Conservation (phyloP, 2,329 filamentous ascomycete species). For the Sphaerulina vaccinii region DNA sequence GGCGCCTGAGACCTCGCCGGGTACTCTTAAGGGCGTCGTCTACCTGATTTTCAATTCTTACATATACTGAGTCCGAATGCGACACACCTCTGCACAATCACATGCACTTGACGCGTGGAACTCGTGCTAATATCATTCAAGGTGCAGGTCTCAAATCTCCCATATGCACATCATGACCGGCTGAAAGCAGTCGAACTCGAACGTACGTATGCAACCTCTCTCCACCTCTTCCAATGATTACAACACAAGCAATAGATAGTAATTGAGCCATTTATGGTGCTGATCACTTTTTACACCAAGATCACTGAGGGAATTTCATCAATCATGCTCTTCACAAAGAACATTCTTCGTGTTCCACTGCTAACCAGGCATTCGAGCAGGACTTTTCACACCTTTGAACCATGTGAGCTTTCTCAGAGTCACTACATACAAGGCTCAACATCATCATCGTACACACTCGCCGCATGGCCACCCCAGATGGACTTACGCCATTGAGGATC, state of each 20-base stretch:
- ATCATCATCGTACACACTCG: not conserved
- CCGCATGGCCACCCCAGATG: constrained; percentile 9
- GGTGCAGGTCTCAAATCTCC: not conserved
- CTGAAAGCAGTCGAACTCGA: not conserved
- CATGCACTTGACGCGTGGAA: not conserved
- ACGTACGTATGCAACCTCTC: constrained; percentile 15
- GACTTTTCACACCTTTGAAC: not conserved
- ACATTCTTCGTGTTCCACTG: not conserved
- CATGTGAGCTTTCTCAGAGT: not conserved
- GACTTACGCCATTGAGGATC: constrained; percentile 34
- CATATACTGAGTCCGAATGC: constrained; percentile 78
- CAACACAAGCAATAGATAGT: constrained; percentile 59
- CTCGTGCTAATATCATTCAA: not conserved
- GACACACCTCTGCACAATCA: not conserved
- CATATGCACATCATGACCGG: not conserved
- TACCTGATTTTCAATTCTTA: constrained; percentile 91
- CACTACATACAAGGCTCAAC: not conserved
- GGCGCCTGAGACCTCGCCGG: constrained; percentile 86
- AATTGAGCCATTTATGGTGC: constrained; percentile 38
- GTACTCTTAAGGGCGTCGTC: constrained; percentile 74
- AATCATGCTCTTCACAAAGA: not conserved
- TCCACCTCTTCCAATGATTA: constrained; percentile 61
- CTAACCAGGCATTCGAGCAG: constrained; percentile 3
- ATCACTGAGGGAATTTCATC: constrained; percentile 41
- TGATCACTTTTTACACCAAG: constrained; percentile 42